Evolutionary conservation across 2,329 filamentous ascomycete genomes (phyloP), one percentile per base, ranked within the genome.

Genomic region (Graphilbum sp.): DNA sequence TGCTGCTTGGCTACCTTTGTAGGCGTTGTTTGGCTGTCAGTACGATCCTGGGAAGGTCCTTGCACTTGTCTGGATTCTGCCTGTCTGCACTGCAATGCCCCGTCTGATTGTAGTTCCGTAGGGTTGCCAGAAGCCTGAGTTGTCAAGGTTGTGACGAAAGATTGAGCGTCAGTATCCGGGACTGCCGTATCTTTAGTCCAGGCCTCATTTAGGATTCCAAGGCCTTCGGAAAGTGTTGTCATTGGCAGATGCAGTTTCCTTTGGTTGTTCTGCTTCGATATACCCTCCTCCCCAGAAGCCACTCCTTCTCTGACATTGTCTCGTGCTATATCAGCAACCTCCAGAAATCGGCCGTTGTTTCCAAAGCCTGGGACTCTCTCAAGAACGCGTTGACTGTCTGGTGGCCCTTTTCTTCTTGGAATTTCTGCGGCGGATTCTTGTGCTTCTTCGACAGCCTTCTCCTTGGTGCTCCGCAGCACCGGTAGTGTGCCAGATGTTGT

Each of bases 141-240:
- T 9, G 45, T 40, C 12, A 49, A 20, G 3, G 39, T 49, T n/a
- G 46, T 51, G n/a, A 50, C 43, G 39, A 46, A 49, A 5, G 49
- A 51, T 33, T 41, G 41, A 0, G 45, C 40, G 24, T 54, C 54
- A 13, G 47, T 38, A 32, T 55, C 51, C 8, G 45, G 43, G 2
- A 50, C 44, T 17, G 47, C 36, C 2, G 46, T 45, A 17, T 45
- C 48, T 18, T 49, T 48, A 27, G 43, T 49, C 52, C 49, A 52
- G 19, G 41, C 46, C 19, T 50, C 47, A 24, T 49, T 41, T 20
- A 46, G 40, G 15, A 36, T 24, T 7, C 35, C 41, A 9, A 41
- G 39, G n/a, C 39, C 42, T 1, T 36, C 32, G 2, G 39, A 17
- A 9, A 43, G 29, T 24, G 20, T 36, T 13, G 33, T 27, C 10